Percentiles rank a stretch among this genome's conserved stretches.
phyloP scores from a whole-genome alignment of 495 filamentous ascomycete species.

The Aspergillus nanangensis region DNA sequence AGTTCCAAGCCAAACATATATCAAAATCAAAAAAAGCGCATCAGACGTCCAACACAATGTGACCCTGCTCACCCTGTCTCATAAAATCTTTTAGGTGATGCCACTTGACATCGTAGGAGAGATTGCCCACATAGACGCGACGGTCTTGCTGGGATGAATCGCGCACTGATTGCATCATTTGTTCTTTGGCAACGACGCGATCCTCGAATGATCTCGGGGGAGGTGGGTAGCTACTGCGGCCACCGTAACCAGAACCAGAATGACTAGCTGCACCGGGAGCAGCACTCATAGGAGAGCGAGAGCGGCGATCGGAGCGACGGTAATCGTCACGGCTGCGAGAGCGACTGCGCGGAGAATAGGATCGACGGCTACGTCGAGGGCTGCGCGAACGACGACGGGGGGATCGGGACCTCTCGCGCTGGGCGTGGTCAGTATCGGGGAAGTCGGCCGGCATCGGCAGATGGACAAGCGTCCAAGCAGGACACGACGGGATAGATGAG shows the following conservation, averaged over 20 bases:
- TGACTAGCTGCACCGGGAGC: conserved; percentile 66
- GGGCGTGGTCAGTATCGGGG: conserved; percentile 37
- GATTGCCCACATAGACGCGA: conserved; percentile 97
- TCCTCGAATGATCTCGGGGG: conserved; percentile 76
- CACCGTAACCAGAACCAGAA: conserved; percentile 54
- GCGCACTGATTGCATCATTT: conserved; percentile 90
- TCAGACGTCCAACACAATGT: conserved; percentile 22
- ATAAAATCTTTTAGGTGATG: conserved; percentile 99
- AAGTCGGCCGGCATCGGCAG: conserved; percentile 28
- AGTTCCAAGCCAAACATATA: conserved; percentile 13
- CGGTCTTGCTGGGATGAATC: conserved; percentile 97
- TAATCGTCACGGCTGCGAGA: conserved; percentile 89
- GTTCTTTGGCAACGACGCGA: conserved; percentile 77
- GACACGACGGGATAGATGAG: conserved; percentile 8
- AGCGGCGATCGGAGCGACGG: conserved; percentile 73
- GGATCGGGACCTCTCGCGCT: conserved; percentile 95
- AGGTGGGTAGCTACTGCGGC: conserved; percentile 55
- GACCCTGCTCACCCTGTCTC: conserved; percentile 81
- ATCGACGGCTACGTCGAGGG: conserved; percentile 71
- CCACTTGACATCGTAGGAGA: conserved; percentile 99
- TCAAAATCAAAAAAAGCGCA: conserved; percentile 1
- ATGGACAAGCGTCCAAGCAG: conserved; percentile 7
- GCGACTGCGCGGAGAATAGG: conserved; percentile 89
- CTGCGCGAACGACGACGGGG: conserved; percentile 84
- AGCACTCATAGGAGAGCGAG: conserved; percentile 81